Conservation (phyloP, 208 protist genomes). For the Tritrichomonas musculus region DNA sequence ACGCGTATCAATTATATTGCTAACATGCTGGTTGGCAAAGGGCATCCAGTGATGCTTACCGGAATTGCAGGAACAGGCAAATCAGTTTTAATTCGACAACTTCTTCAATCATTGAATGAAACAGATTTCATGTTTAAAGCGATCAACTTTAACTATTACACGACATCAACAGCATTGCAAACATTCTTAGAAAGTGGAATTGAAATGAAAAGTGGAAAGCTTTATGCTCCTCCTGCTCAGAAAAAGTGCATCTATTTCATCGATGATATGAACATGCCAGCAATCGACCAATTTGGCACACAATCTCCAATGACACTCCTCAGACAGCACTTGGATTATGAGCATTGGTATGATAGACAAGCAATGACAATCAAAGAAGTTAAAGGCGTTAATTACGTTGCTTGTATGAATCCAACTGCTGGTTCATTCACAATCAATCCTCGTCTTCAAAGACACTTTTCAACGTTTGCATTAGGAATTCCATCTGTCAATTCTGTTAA, state of each 20-base stretch:
- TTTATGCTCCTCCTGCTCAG: slow-evolving; percentile 80
- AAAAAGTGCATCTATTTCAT: slow-evolving; percentile 92
- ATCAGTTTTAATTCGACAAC: slow-evolving; percentile 85
- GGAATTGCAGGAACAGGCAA: slow-evolving; percentile 90
- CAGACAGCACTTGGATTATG: slow-evolving; percentile 90
- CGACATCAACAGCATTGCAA: slow-evolving; percentile 76
- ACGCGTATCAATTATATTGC: slow-evolving; percentile 83
- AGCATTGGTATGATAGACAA: slow-evolving; percentile 91
- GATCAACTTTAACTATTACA: slow-evolving; percentile 89
- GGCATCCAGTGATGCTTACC: slow-evolving; percentile 84
- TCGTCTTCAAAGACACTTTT: slow-evolving; percentile 86
- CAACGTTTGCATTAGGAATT: slow-evolving; percentile 84
- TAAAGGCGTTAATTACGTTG: slow-evolving; percentile 80
- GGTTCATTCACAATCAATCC: slow-evolving; percentile 91
- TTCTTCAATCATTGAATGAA: slow-evolving; percentile 71
- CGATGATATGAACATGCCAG: slow-evolving; percentile 96
- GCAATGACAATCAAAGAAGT: slow-evolving; percentile 79
- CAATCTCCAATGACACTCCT: slow-evolving; percentile 88
- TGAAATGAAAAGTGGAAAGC: slow-evolving; percentile 83
- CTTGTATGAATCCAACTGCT: slow-evolving; percentile 92
- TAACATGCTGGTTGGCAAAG: slow-evolving; percentile 76
- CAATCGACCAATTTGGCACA: slow-evolving; percentile 92
- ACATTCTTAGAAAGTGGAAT: slow-evolving; percentile 83
- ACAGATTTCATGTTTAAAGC: slow-evolving; percentile 76
- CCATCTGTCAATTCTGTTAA: slow-evolving; percentile 73